Evolutionary conservation across 306 rosid species (phyloP), one percentile per base, ranked within the genome.

Genomic region (Inga leiocalycina): DNA sequence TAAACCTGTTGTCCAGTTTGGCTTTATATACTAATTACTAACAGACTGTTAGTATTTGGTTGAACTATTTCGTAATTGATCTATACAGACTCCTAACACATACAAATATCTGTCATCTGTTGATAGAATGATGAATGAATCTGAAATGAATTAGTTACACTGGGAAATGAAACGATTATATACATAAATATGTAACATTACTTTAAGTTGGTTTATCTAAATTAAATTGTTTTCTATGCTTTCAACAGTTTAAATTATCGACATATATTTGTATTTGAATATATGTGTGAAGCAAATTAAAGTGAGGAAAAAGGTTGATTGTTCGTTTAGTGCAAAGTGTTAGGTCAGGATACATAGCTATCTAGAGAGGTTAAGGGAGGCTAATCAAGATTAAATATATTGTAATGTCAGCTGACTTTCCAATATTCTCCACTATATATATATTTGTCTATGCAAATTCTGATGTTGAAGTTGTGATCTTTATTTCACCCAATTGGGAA

Each of bases 391-490:
- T 57, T 83, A 76, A 80, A 83, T 85, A 85, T 77, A 85, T 77
- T 70, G 76, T 59, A 22, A 34, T 69, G 61, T 83, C 54, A 84
- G 76, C 45, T 39, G 61, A 61, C 81, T 82, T 88, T 76, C 51
- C 80, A 78, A 75, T 87, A 81, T 85, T 85, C 89, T 79, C 85
- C 86, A 87, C 79, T 83, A 51, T 14, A 80, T 24, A 82, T 52
- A 27, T 10, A 22, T 20, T 9, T 46, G 69, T 64, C 74, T 71
- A 74, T 74, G 75, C 76, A 71, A 75, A 77, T 78, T 35, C 15
- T 78, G 65, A 79, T 76, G 88, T 67, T 66, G 41, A 52, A 82
- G 81, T 78, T 57, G 16, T 85, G 32, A 41, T 10, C 20, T 71
- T 71, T 71, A 70, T 80, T 85, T 71, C 61, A 67, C 48, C 48